phyloP scores from a whole-genome alignment of 2,329 filamentous ascomycete genomes.

The Fusarium sp. region DNA sequence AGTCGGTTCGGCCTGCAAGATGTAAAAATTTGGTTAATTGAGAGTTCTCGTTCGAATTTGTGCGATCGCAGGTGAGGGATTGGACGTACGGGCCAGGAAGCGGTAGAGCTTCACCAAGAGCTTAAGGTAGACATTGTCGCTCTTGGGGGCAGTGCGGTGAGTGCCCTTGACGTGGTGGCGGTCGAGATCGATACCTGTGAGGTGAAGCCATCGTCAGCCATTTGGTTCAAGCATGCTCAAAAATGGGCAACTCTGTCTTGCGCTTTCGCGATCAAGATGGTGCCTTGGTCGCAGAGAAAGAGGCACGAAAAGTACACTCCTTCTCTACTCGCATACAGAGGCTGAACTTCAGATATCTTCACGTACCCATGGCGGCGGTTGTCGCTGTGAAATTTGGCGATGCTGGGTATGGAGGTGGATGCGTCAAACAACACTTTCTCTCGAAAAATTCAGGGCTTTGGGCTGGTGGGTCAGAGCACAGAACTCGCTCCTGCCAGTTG shows the following conservation, averaged over 20 bases:
- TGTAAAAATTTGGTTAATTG: slow-evolving; percentile 17
- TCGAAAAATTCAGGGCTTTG: slow-evolving; percentile 49
- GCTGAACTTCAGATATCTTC: slow-evolving; percentile 56
- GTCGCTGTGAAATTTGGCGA: slow-evolving; percentile 57
- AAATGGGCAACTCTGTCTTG: slow-evolving; percentile 49
- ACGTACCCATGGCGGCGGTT: slow-evolving; percentile 73
- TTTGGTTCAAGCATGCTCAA: slow-evolving; percentile 74
- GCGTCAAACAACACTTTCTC: slow-evolving; percentile 42
- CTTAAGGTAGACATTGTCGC: slow-evolving; percentile 97
- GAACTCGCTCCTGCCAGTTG: not conserved
- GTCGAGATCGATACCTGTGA: slow-evolving; percentile 78
- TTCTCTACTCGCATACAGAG: slow-evolving; percentile 65
- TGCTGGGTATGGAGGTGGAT: slow-evolving; percentile 50
- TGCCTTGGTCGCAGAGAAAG: slow-evolving; percentile 48
- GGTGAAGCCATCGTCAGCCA: slow-evolving; percentile 70
- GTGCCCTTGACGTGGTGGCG: slow-evolving; percentile 76
- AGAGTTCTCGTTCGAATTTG: slow-evolving; percentile 3
- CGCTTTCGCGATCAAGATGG: slow-evolving; percentile 47
- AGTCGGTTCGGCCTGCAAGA: slow-evolving; percentile 87
- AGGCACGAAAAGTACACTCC: slow-evolving; percentile 17
- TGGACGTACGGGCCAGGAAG: slow-evolving; percentile 90
- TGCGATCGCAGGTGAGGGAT: not conserved
- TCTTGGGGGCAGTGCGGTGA: slow-evolving; percentile 96
- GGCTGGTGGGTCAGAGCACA: slow-evolving; percentile 23
- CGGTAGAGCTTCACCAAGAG: slow-evolving; percentile 98